phyloP scores from a whole-genome alignment of 2,329 filamentous ascomycete species.

The Penicillium fuscoglaucum region DNA sequence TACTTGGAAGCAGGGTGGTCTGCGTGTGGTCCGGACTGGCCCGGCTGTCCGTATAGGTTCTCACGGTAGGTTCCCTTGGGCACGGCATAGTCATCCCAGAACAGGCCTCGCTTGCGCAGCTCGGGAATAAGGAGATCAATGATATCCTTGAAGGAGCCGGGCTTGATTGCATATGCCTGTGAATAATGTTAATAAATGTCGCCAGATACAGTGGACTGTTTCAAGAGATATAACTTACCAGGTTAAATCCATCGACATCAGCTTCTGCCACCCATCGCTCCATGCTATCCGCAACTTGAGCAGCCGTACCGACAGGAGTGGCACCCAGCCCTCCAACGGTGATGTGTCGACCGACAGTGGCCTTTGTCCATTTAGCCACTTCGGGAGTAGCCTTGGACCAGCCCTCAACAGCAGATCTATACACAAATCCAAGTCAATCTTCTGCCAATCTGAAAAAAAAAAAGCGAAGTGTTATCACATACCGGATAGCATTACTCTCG shows the following conservation, averaged over 20 bases:
- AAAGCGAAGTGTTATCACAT: slow-evolving; percentile 16
- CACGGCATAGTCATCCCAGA: slow-evolving; percentile 43
- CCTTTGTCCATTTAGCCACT: slow-evolving; percentile 70
- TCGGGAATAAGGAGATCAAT: slow-evolving; percentile 66
- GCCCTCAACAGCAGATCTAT: slow-evolving; percentile 51
- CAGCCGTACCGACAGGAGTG: slow-evolving; percentile 63
- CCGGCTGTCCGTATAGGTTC: slow-evolving; percentile 37
- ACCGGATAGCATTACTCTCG: slow-evolving; percentile 61
- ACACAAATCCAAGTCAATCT: slow-evolving; percentile 5
- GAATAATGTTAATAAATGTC: slow-evolving; percentile 3
- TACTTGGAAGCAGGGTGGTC: slow-evolving; percentile 43
- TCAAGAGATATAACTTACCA: slow-evolving; percentile 49
- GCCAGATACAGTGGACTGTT: background rate
- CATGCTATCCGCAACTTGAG: slow-evolving; percentile 65
- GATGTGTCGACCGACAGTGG: slow-evolving; percentile 67
- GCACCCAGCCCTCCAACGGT: slow-evolving; percentile 68
- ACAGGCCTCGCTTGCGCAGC: slow-evolving; percentile 55
- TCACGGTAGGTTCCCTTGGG: slow-evolving; percentile 42
- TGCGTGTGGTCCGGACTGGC: slow-evolving; percentile 34
- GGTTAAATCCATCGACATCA: slow-evolving; percentile 73
- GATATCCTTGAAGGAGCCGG: slow-evolving; percentile 67
- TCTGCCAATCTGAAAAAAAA: slow-evolving; percentile 2
- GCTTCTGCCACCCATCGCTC: slow-evolving; percentile 68
- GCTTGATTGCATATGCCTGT: slow-evolving; percentile 65
- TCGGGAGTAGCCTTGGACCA: slow-evolving; percentile 59